A percentile compares a stretch with the other conserved stretches of the same genome.
phyloP scores from a whole-genome alignment of 805 yeast species.

The Pichia gijzeniarum region DNA sequence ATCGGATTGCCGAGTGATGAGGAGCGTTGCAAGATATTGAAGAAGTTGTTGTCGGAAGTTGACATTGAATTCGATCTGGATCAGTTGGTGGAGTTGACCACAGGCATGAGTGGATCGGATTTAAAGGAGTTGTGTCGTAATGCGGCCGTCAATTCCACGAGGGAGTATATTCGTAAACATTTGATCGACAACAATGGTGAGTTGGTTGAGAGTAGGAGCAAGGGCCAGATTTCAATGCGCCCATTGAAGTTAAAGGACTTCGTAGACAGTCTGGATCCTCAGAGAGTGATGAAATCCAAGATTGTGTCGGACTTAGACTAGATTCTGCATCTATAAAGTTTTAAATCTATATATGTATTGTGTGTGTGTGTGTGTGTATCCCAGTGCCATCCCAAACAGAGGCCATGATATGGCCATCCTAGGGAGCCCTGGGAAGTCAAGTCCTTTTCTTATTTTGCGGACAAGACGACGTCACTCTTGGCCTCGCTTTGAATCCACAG shows the following conservation, averaged over 20 bases:
- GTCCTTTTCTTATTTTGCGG: not conserved
- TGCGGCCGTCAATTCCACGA: conserved; percentile 84
- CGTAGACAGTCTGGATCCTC: conserved; percentile 30
- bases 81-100: conserved; percentile 54
- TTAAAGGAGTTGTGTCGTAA: conserved; percentile 86
- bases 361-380: conserved; percentile 5
- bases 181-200: conserved; percentile 34
- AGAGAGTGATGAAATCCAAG: conserved; percentile 14
- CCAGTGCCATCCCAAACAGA: conserved; percentile 8
- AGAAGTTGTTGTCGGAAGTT: conserved; percentile 62
- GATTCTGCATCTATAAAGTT: not conserved
- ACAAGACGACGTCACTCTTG: conserved; percentile 27
- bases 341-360: not conserved
- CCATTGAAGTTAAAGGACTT: conserved; percentile 65
- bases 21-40: conserved; percentile 66
- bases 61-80: conserved; percentile 61
- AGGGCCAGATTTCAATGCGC: conserved; percentile 42
- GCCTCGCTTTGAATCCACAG: conserved; percentile 45
- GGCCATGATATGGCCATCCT: conserved; percentile 1
- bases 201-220: conserved; percentile 26
- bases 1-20: conserved; percentile 61
- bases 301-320: conserved; percentile 12
- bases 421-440: conserved; percentile 8
- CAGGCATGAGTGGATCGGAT: conserved; percentile 85
- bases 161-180: conserved; percentile 69